These are phyloP conservation scores for Strobilomyces echinocephalus DNA, from an alignment of 768 basidiomycete species.

Conservation along the genomic window DNA sequence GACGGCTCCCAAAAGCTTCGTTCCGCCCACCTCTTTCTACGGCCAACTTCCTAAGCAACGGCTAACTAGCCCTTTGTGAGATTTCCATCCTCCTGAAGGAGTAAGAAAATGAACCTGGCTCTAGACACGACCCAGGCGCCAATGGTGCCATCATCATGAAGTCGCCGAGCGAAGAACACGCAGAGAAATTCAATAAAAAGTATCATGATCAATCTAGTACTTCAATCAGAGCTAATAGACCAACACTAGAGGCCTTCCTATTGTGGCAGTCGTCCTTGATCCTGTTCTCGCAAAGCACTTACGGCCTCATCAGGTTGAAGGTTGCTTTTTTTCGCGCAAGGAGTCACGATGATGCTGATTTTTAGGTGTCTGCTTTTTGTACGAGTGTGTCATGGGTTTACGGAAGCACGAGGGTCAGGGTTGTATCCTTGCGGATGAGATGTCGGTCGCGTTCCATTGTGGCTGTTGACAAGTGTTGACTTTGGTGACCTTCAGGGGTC, in stretches of 20 bases:
- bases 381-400: constrained; percentile 94
- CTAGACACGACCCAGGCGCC: constrained; percentile 71
- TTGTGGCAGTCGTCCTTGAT: constrained; percentile 86
- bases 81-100: neutral
- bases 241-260: constrained; percentile 47
- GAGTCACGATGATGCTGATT: neutral
- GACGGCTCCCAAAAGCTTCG: constrained; percentile 29
- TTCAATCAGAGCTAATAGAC: constrained; percentile 2
- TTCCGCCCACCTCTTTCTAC: constrained; percentile 63
- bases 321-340: constrained; percentile 31
- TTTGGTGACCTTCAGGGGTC: constrained; percentile 56
- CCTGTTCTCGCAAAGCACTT: constrained; percentile 73
- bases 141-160: constrained; percentile 86
- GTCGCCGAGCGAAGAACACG: constrained; percentile 62
- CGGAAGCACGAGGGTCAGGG: constrained; percentile 88
- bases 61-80: constrained; percentile 22
- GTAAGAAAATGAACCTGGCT: neutral
- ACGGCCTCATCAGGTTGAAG: constrained; percentile 88
- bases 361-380: constrained; percentile 80
- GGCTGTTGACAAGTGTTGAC: constrained; percentile 7
- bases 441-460: constrained; percentile 42
- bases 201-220: constrained; percentile 24
- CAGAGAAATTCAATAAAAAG: constrained; percentile 68
- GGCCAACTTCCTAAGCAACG: constrained; percentile 34
- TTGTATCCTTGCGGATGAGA: constrained; percentile 96